Conservation (phyloP, 805 yeast genomes). For the Danielia reshetovae region DNA sequence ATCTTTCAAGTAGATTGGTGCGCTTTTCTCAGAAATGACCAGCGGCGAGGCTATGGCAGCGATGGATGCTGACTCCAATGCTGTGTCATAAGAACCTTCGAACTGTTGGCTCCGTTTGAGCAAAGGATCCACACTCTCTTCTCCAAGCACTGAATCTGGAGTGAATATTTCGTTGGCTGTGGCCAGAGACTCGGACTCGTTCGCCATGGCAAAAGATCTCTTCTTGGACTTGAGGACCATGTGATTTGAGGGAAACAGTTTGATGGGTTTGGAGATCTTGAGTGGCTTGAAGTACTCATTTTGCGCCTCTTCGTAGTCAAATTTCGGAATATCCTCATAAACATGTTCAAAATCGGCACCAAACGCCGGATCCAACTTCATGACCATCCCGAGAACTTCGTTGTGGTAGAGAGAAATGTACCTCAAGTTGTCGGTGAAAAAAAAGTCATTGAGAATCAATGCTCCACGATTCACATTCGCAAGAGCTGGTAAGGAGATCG, state of each 20-base stretch:
- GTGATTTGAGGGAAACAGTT: too few species aligned
- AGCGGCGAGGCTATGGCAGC: slow-evolving; percentile 31
- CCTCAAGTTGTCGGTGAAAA: slow-evolving; percentile 29
- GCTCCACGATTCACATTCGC: slow-evolving; percentile 29
- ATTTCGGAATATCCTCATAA: slow-evolving; percentile 29
- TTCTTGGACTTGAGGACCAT: not conserved
- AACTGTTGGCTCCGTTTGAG: slow-evolving; percentile 1
- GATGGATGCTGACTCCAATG: slow-evolving; percentile 27
- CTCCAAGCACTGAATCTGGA: not conserved
- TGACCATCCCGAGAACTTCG: slow-evolving; percentile 30
- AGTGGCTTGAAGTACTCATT: not conserved
- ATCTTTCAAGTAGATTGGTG: slow-evolving; percentile 31
- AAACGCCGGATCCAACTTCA: slow-evolving; percentile 24
- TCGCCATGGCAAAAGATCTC: not conserved
- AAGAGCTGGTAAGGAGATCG: slow-evolving; percentile 28
- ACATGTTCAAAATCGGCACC: slow-evolving; percentile 12
- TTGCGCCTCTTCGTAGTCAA: slow-evolving; percentile 26
- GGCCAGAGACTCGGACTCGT: too few species aligned
- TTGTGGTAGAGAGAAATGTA: slow-evolving; percentile 38
- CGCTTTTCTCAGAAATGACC: slow-evolving; percentile 21
- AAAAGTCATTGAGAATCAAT: slow-evolving; percentile 33
- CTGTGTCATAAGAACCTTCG: slow-evolving; percentile 22
- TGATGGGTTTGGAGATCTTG: slow-evolving; percentile 1
- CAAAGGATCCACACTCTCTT: not conserved
- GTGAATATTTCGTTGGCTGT: too few species aligned